Evolutionary conservation across 768 basidiomycete species (phyloP), one percentile per base, ranked within the genome.

Genomic region (Agaricus blazei): DNA sequence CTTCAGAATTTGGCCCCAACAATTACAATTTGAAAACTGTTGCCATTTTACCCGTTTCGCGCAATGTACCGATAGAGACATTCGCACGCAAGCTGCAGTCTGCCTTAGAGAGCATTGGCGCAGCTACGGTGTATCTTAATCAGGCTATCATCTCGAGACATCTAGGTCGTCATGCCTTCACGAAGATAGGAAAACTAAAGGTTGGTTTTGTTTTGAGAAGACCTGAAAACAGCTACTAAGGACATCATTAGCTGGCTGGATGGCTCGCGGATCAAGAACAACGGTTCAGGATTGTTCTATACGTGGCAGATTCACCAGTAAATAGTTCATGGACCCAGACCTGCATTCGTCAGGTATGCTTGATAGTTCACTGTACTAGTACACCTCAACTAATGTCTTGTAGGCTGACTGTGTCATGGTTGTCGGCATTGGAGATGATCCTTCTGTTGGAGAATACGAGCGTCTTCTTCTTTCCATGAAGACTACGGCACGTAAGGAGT

Each of bases 261-360:
- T 98, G 97, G 97, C 75, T 99, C 6, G 93, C 96, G 14, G 95
- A 98, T 68, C 88, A 89, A 66, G 94, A 98, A 67, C 92, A 98
- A 72, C 82, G 90, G 64, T 97, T 88, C 65, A 81, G 93, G 28
- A 97, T 85, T 2, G 95, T 98, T 0, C 79, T 99, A 14, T 98
- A 98, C 65, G 93, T 99, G 31, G 96, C 91, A 6, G 95, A 99
- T 70, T 93, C 96, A 0, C 86, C 95, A 0, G 93, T 96, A 36
- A 90, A 84, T 54, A 95, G 92, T 56, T 89, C 93, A 19, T 99
- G 97, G 97, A 98, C 96, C 29, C 90, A 98, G 70, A 98, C 94
- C 0, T 98, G 95, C 67, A 95, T 99, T 59, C 83, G 93, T 26
- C 96, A 98, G 78, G 90, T 89, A 59, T 36, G 62, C 55, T 9